Conservation (phyloP, 257 asterid species). For the Agastache rugosa region DNA sequence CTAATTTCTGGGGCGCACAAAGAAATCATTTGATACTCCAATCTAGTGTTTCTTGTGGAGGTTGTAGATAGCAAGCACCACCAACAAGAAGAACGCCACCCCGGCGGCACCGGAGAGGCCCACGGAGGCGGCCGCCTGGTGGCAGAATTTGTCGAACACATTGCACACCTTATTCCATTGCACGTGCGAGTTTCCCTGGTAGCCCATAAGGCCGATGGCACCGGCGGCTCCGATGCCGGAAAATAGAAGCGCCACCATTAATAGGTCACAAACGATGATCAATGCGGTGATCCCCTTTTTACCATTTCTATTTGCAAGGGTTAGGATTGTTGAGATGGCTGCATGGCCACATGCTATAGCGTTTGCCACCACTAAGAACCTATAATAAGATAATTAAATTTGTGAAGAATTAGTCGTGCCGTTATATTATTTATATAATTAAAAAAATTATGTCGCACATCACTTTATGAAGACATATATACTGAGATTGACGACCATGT, state of each 20-base stretch:
- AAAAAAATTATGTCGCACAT: too few species aligned
- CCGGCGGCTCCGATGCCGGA: conserved; percentile 62
- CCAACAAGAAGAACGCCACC: conserved; percentile 43
- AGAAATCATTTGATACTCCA: not conserved
- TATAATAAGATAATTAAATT: conserved; percentile 24
- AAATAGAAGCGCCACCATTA: conserved; percentile 70
- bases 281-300: conserved; percentile 35
- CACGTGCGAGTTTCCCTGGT: conserved; percentile 63
- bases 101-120: conserved; percentile 52
- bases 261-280: conserved; percentile 52
- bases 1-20: not conserved
- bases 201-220: conserved; percentile 65
- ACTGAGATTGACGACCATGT: too few species aligned
- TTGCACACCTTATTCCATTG: conserved; percentile 69
- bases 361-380: conserved; percentile 70
- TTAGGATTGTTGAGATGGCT: conserved; percentile 48
- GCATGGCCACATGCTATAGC: conserved; percentile 66
- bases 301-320: conserved; percentile 44
- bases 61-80: conserved; percentile 28
- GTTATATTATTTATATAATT: too few species aligned
- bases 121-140: conserved; percentile 49
- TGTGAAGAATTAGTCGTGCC: not conserved
- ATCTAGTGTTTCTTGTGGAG: conserved; percentile 21
- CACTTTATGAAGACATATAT: too few species aligned
- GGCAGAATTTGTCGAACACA: conserved; percentile 54